Evolutionary conservation across 768 basidiomycete genomes (phyloP), one percentile per base, ranked within the genome.

Genomic region (Hortiboletus campestris): DNA sequence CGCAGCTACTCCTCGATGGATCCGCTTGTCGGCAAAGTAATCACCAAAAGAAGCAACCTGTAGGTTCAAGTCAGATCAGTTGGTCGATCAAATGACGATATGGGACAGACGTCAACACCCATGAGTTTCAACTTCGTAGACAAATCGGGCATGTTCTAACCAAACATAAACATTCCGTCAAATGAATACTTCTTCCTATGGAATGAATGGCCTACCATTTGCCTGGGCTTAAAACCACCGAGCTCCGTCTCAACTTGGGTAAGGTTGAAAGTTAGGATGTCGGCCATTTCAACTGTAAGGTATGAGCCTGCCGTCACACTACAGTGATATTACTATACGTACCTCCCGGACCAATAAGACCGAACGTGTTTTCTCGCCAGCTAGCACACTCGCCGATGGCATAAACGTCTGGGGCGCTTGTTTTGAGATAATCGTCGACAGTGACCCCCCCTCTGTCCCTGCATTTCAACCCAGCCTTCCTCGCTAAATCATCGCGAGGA

Each of bases 361-460:
- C 88, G 61, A 86, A 89, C n/a, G 79, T 82, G 39, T 86, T 81
- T 3, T 77, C 80, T 49, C 72, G 75, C 86, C 86, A 90, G 46
- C 75, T 77, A 1, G 87, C 87, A 64, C 89, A 91, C 67, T 89
- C 89, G 6, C 89, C 89, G 46, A 91, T 84, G 7, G 88, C 88
- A 59, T 81, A 89, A 7, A 89, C 79, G 49, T 83, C 80, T 39
- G 78, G 63, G 1, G 76, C 79, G 11, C 78, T 84, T 1, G 87
- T 89, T 62, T 74, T 67, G 45, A 89, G 70, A 49, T 73, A 69
- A 53, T 87, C 83, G 31, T 79, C 75, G 9, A 89, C 83, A 5
- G 78, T 63, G 57, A 90, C 76, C 0, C 88, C 88, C 7, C 84
- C 83, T 19, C 75, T 74, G 1, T 70, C 47, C 42, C 75, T 66